Percentiles rank a stretch among this genome's conserved stretches.
These are phyloP conservation scores for Fagopyrum esculentum DNA, from an alignment of 148 eudicot species.

Conservation along the genomic window DNA sequence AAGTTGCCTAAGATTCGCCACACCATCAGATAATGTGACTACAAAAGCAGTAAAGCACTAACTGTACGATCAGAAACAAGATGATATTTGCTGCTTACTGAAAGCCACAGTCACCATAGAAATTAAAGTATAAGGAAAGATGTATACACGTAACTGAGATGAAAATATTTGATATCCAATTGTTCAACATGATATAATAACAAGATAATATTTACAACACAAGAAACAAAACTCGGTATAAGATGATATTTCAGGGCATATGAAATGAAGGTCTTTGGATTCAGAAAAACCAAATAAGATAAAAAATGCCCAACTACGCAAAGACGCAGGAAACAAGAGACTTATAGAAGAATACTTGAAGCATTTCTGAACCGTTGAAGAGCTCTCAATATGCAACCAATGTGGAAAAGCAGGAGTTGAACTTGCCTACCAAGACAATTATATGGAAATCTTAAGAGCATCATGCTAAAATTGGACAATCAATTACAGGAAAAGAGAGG, in stretches of 20 bases:
- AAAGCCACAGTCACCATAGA: conserved; percentile 1
- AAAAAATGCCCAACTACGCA: no score
- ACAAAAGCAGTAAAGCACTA: background rate
- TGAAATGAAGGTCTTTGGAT: background rate
- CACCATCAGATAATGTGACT: background rate
- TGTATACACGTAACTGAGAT: background rate
- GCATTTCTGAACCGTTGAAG: no score
- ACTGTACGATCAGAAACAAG: background rate
- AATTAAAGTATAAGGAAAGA: background rate
- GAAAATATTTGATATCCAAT: background rate
- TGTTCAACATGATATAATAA: background rate
- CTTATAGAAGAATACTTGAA: no score
- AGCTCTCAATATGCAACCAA: no score
- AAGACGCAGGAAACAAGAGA: no score
- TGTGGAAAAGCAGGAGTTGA: no score
- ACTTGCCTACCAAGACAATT: no score
- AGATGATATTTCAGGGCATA: background rate
- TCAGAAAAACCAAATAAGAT: background rate
- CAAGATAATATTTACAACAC: background rate
- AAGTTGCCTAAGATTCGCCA: background rate
- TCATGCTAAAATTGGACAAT: no score
- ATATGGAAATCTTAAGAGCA: no score
- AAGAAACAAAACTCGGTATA: background rate
- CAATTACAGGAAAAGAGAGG: no score
- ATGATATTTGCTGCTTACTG: background rate